Evolutionary conservation across 1,284 basidiomycete genomes (phyloP), one percentile per base, ranked within the genome.

Genomic region (Bjerkandera adusta): DNA sequence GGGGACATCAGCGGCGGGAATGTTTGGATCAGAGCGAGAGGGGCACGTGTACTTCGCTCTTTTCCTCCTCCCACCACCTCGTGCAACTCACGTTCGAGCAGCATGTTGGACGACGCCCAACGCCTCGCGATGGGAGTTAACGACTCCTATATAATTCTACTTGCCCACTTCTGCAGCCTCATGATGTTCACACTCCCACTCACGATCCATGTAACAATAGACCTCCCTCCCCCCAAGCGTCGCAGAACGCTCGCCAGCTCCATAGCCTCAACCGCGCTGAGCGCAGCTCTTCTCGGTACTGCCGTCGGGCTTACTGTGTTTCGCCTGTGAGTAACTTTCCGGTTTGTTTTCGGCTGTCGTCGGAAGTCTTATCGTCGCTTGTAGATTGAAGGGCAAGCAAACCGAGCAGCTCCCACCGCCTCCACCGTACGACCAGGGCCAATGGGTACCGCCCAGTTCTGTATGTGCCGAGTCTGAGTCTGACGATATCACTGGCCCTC

Each of bases 221-320:
- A 72, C 41, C 56, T 76, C 44, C 78, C 77, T 24, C 72, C 76
- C 41, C 66, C 71, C 56, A 81, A 81, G 67, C 71, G 75, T 56
- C 80, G 85, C 42, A 75, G 74, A 56, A 83, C 82, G 51, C 73
- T 89, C 65, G 81, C 85, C 52, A 85, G 85, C 52, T 83, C 84
- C 48, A 82, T 90, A 57, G 78, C 89, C 54, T 85, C 85, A 13
- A 86, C 85, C 26, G 87, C 87, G 48, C 70, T 90, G 65, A 86
- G 76, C 67, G 86, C 87, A 54, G 88, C 85, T 42, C 76, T 90
- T 50, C 85, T 90, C 51, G 86, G 87, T 50, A 84, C 85, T 27
- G 88, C 88, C 13, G 87, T 90, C 41, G 87, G 88, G 50, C 72
- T 89, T 53, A 89, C 87, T 40, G 85, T 89, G 36, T 90, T 89